Conservation (phyloP, 1,284 basidiomycete genomes). For the Cryptococcus sp. region DNA sequence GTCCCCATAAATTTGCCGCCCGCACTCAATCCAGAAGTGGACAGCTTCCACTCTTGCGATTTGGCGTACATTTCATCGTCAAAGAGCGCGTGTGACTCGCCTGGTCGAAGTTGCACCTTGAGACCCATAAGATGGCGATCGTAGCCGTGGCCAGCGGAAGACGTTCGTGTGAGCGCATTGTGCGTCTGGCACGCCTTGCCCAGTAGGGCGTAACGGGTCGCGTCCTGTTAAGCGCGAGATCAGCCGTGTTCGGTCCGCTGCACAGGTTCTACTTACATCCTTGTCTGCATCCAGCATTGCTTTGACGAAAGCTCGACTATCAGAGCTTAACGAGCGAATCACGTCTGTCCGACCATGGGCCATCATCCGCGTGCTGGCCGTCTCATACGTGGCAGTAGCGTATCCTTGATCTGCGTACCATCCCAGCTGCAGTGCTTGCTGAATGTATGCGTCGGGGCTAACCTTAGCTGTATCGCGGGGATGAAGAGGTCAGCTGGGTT, state of each 20-base stretch:
- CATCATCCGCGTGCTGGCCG: constrained; percentile 88
- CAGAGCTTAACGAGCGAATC: constrained; percentile 74
- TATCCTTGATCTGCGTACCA: constrained; percentile 78
- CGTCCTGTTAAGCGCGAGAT: constrained; percentile 47
- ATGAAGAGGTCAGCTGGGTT: constrained; percentile 1
- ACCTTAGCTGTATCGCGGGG: constrained; percentile 61
- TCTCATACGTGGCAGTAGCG: constrained; percentile 93
- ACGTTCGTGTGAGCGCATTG: constrained; percentile 72
- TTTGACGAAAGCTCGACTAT: constrained; percentile 78
- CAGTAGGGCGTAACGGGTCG: constrained; percentile 62
- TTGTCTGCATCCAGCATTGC: constrained; percentile 65
- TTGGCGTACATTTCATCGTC: constrained; percentile 75
- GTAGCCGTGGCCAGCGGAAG: constrained; percentile 80
- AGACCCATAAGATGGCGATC: constrained; percentile 92
- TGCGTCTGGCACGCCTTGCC: constrained; percentile 73
- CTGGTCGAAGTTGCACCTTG: constrained; percentile 63
- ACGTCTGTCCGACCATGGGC: constrained; percentile 90
- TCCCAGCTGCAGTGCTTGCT: constrained; percentile 91
- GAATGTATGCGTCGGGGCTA: constrained; percentile 87
- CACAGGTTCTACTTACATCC: constrained; percentile 53
- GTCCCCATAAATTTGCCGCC: constrained; percentile 88
- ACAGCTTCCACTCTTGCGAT: constrained; percentile 86
- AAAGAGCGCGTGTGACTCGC: constrained; percentile 62
- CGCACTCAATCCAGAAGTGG: constrained; percentile 85
- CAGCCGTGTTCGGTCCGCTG: not conserved